phyloP scores from a whole-genome alignment of 2,329 filamentous ascomycete species.

The Xenoacremonium recifei region DNA sequence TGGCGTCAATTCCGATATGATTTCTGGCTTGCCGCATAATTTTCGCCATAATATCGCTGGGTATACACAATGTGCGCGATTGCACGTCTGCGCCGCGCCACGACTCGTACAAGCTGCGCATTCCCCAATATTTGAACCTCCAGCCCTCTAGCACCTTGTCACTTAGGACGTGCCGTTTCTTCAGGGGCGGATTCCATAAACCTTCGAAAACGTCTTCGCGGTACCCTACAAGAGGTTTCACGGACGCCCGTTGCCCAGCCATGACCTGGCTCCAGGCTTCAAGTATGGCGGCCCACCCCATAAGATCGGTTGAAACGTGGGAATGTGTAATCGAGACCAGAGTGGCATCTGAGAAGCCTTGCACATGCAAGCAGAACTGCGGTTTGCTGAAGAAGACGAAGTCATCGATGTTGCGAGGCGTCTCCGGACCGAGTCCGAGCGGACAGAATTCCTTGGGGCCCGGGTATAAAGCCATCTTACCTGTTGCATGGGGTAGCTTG shows the following conservation, averaged over 20 bases:
- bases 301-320: constrained; percentile 47
- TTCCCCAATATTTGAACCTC: not conserved
- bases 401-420: constrained; percentile 32
- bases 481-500: constrained; percentile 31
- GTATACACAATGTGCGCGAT: constrained; percentile 39
- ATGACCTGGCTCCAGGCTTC: constrained; percentile 45
- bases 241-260: constrained; percentile 39
- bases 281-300: constrained; percentile 42
- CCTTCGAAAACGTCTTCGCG: constrained; percentile 28
- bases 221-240: constrained; percentile 34
- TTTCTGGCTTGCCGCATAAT: constrained; percentile 3
- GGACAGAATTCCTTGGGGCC: constrained; percentile 13
- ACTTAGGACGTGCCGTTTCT: constrained; percentile 29
- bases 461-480: constrained; percentile 8
- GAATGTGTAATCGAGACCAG: constrained; percentile 45
- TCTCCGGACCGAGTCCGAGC: constrained; percentile 12
- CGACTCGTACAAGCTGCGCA: constrained; percentile 30
- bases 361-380: constrained; percentile 46
- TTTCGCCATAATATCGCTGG: constrained; percentile 15
- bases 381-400: constrained; percentile 42
- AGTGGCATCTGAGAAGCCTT: constrained; percentile 49
- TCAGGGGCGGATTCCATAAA: not conserved
- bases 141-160: not conserved
- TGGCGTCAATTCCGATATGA: constrained; percentile 1
- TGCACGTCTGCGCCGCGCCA: constrained; percentile 30